Evolutionary conservation across 306 rosid genomes (phyloP).

Genomic region (Gillenia trifoliata): DNA sequence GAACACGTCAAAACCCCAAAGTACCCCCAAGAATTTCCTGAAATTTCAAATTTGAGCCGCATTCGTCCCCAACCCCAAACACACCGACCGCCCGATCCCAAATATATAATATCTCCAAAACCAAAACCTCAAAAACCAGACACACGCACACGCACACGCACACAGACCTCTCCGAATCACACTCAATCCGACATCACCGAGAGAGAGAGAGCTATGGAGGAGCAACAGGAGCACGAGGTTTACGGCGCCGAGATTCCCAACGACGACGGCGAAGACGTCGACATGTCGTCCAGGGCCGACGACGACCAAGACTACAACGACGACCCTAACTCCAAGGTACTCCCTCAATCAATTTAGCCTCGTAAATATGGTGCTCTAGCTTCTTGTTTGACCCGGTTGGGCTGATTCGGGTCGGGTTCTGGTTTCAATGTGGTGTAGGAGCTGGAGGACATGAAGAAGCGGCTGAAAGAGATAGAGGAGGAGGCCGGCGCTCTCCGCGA

Average conservation of each 20-base stretch:
- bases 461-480: conserved; percentile 96
- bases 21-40: conserved; percentile 2
- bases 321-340: conserved; percentile 49
- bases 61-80: conserved; percentile 1
- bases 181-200: not conserved
- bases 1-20: not conserved
- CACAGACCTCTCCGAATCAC: not conserved
- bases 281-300: conserved; percentile 43
- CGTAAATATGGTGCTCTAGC: not conserved
- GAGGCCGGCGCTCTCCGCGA: conserved; percentile 97
- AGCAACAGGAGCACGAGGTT: conserved; percentile 61
- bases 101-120: not conserved
- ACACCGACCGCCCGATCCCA: conserved; percentile 19
- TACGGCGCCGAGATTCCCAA: conserved; percentile 70
- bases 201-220: conserved; percentile 33
- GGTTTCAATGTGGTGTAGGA: conserved; percentile 39
- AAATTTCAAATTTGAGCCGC: conserved; percentile 7
- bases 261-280: conserved; percentile 53
- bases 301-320: conserved; percentile 36
- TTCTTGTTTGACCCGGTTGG: not conserved
- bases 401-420: not conserved
- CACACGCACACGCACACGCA: not conserved
- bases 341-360: not conserved
- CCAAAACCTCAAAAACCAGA: conserved; percentile 4
- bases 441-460: conserved; percentile 97